Evolutionary conservation across 1,284 basidiomycete genomes (phyloP).

Genomic region (Erythrobasidium hasegawianum): DNA sequence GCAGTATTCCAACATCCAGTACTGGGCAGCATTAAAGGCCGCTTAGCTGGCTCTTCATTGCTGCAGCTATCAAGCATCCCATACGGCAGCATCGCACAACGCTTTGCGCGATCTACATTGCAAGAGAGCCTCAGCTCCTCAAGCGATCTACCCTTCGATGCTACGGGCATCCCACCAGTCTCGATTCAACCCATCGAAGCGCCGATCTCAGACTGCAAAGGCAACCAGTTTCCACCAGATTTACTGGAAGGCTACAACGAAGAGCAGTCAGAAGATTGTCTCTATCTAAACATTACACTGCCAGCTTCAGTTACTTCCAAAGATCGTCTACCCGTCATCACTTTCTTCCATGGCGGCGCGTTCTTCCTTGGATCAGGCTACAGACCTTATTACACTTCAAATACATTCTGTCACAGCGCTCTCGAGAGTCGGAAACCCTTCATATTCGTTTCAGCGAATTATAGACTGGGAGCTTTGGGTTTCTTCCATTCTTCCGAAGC

Average conservation of each 20-base stretch:
- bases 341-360: neutral
- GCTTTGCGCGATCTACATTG: no score
- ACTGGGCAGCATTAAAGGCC: no score
- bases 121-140: no score
- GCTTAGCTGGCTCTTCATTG: no score
- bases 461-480: neutral
- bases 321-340: neutral
- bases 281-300: neutral
- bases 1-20: no score
- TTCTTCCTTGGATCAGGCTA: neutral
- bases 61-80: no score
- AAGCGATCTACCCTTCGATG: neutral
- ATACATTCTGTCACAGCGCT: no score
- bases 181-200: neutral
- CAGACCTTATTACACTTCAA: neutral
- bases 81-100: neutral
- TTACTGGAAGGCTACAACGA: neutral
- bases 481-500: neutral
- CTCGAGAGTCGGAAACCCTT: neutral
- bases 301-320: neutral
- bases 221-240: neutral
- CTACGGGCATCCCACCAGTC: neutral
- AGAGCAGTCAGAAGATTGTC: constrained; percentile 1
- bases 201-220: constrained; percentile 1
- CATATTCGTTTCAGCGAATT: constrained; percentile 1